Conservation (phyloP, 768 basidiomycete genomes). For the Pisolithus microcarpus region DNA sequence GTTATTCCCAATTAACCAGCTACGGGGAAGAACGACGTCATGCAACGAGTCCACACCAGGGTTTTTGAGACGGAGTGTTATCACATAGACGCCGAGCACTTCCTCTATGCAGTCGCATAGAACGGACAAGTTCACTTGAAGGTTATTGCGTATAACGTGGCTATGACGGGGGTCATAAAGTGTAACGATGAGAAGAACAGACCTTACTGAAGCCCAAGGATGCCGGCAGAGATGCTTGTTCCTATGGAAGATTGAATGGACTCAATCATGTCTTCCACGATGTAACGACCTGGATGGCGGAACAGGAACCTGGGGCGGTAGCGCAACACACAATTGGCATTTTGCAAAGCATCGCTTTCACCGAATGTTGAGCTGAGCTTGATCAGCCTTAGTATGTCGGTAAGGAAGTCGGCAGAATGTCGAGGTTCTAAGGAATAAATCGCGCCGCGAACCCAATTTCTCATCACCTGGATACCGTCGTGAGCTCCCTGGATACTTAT, state of each 20-base stretch:
- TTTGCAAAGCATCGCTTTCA: slow-evolving; percentile 22
- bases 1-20: slow-evolving; percentile 34
- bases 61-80: slow-evolving; percentile 26
- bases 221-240: slow-evolving; percentile 28
- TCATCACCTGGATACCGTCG: slow-evolving; percentile 31
- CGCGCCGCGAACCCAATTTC: slow-evolving; percentile 40
- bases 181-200: slow-evolving; percentile 1
- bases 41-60: slow-evolving; percentile 25
- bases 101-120: slow-evolving; percentile 50
- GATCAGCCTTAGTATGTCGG: slow-evolving; percentile 31
- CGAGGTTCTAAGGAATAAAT: slow-evolving; percentile 27
- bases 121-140: slow-evolving; percentile 39
- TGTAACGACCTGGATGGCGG: slow-evolving; percentile 12
- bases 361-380: slow-evolving; percentile 36
- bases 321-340: slow-evolving; percentile 27
- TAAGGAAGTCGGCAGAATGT: slow-evolving; percentile 29
- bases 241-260: slow-evolving; percentile 22
- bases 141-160: slow-evolving; percentile 32
- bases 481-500: slow-evolving; percentile 33
- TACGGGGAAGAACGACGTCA: slow-evolving; percentile 44
- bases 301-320: slow-evolving; percentile 2
- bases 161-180: slow-evolving; percentile 24
- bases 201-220: slow-evolving; percentile 35
- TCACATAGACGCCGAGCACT: slow-evolving; percentile 35
- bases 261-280: slow-evolving; percentile 28